phyloP scores from a whole-genome alignment of 176 grass and related monocot species.

The Calamus simplicifolius region DNA sequence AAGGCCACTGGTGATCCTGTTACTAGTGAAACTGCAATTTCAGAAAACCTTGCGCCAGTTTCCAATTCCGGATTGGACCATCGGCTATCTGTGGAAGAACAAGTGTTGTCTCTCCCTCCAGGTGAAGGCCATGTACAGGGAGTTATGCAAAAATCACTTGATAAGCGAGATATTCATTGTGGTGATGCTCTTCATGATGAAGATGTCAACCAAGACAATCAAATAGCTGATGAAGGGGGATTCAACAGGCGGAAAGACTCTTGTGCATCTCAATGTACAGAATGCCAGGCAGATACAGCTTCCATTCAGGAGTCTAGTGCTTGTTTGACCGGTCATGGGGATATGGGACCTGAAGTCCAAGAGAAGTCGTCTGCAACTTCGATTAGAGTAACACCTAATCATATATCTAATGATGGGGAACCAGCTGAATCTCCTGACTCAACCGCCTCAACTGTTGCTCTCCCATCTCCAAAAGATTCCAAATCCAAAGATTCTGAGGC shows the following conservation, averaged over 20 bases:
- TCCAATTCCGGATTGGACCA: background rate
- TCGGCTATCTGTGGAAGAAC: background rate
- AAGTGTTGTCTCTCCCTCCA: background rate
- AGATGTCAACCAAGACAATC: constrained; percentile 24
- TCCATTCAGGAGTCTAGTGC: constrained; percentile 36
- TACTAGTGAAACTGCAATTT: constrained; percentile 21
- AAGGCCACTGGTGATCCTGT: background rate
- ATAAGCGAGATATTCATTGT: constrained; percentile 23
- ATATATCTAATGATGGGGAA: constrained; percentile 29
- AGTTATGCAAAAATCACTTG: constrained; percentile 22
- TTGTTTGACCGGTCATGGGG: constrained; percentile 39
- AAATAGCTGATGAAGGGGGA: background rate
- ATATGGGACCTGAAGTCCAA: constrained; percentile 3
- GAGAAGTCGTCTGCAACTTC: constrained; percentile 23
- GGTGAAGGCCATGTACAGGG: constrained; percentile 20
- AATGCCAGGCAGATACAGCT: constrained; percentile 24
- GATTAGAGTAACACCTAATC: constrained; percentile 43
- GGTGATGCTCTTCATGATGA: constrained; percentile 19
- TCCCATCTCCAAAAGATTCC: constrained; percentile 24
- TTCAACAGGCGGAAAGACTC: background rate
- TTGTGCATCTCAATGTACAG: background rate
- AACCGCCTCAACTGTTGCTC: constrained; percentile 6
- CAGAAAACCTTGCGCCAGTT: constrained; percentile 15
- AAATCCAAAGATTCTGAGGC: constrained; percentile 17
- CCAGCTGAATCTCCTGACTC: constrained; percentile 1